Conservation (phyloP, 202 grass and related monocot genomes). For the Saccharum hybrid region DNA sequence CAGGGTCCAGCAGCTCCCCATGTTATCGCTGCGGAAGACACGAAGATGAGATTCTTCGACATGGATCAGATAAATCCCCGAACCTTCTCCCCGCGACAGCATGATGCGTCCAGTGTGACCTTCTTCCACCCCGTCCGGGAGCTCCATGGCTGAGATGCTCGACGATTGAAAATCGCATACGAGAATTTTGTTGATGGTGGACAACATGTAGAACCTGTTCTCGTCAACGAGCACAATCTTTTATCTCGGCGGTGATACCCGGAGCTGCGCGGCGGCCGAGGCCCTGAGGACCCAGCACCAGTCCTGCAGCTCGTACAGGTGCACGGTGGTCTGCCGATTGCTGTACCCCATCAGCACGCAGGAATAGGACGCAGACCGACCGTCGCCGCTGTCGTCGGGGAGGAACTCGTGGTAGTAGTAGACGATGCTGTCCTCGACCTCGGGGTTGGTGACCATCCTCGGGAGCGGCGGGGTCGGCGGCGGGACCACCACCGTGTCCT, state of each 20-base stretch:
- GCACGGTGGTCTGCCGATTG: not conserved
- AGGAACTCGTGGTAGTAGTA: conserved; percentile 24
- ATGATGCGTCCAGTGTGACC: not conserved
- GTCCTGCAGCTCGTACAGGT: conserved; percentile 12
- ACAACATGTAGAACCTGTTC: conserved; percentile 9
- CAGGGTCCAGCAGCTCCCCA: not conserved
- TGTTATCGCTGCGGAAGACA: not conserved
- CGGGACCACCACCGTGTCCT: not conserved
- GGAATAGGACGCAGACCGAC: not conserved
- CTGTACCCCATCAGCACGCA: not conserved
- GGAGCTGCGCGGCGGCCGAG: not conserved
- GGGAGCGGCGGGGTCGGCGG: conserved; percentile 4
- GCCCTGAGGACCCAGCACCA: not conserved
- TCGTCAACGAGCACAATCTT: not conserved
- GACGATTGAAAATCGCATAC: conserved; percentile 29
- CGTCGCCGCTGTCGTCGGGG: not conserved
- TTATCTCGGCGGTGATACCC: not conserved
- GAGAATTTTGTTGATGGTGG: not conserved
- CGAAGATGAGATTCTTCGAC: conserved; percentile 13
- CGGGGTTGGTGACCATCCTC: not conserved
- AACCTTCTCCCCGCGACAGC: conserved; percentile 7
- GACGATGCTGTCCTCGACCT: not conserved
- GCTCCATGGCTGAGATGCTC: conserved; percentile 5
- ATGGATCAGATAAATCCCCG: conserved; percentile 8
- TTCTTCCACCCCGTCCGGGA: not conserved